Evolutionary conservation across 768 basidiomycete species (phyloP), one percentile per base, ranked within the genome.

Genomic region (Kwoniella heveanensis): DNA sequence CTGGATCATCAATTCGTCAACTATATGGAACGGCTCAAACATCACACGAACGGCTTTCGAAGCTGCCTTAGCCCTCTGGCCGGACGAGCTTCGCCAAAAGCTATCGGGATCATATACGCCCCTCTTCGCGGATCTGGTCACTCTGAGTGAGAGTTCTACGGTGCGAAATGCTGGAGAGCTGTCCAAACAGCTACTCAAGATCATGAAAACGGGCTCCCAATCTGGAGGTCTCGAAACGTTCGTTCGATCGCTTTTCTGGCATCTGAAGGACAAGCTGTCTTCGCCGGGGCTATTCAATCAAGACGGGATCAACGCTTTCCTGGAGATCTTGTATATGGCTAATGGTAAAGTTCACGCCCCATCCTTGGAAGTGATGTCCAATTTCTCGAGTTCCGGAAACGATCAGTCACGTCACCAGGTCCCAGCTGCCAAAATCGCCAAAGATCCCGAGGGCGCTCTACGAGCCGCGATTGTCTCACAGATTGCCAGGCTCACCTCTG

Each of bases 231-330:
- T 64, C 22, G 24, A 13, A 3, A 53, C 44, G 4, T 65, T 65
- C 29, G 57, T 37, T 0, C 80, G 81, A 56, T 82, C 82, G 9
- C 87, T 88, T 67, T 92, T 94, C 77, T 96, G 92, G 92, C 85
- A 86, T 39, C 80, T 95, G 73, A 92, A 91, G 74, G 86, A 87
- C 24, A 88, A 85, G 71, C 88, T 93, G 47, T 90, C 90, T 5
- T 44, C 39, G 4, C 3, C 39, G 39, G 66, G 71, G 5, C 12
- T 50, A 51, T 2, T n/a, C 24, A 60, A 57, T 39, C 12, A 36
- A 54, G 10, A 49, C 32, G 29, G 74, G 55, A 17, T 54, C 25
- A 30, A 32, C n/a, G 72, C 73, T 3, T 68, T 77, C 29, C 25
- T 72, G 17, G 67, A 72, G 25, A 26, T 72, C 13, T 48, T 77